A percentile compares a stretch with the other conserved stretches of the same genome.
phyloP scores from a whole-genome alignment of 164 flowering plant genomes.

The Stephania yunnanensis region DNA sequence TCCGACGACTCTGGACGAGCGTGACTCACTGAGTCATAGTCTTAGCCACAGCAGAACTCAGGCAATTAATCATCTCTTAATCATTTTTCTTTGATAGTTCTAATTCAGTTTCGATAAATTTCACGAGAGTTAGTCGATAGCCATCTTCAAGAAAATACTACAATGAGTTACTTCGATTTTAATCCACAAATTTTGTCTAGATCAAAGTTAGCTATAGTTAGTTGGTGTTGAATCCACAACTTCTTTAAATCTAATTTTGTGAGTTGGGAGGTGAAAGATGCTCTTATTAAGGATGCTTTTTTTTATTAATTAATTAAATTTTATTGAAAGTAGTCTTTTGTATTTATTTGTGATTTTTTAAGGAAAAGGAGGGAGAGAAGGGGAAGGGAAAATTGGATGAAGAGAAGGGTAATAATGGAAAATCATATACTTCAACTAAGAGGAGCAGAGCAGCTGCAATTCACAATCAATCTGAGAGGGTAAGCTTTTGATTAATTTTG shows the following conservation, averaged over 20 bases:
- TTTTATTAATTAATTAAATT: neutral
- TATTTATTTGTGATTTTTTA: neutral
- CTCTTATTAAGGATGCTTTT: too few species aligned
- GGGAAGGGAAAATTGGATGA: slow-evolving; percentile 22
- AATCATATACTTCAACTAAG: slow-evolving; percentile 43
- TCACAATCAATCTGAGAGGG: slow-evolving; percentile 75
- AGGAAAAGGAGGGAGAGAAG: slow-evolving; percentile 23
- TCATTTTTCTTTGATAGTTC: neutral
- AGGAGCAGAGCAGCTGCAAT: slow-evolving; percentile 51
- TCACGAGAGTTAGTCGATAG: too few species aligned
- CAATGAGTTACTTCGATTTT: too few species aligned
- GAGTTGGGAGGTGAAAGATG: too few species aligned
- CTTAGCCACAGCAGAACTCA: slow-evolving; percentile 49
- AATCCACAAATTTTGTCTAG: too few species aligned
- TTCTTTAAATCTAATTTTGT: too few species aligned
- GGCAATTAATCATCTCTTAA: slow-evolving; percentile 19
- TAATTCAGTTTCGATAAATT: too few species aligned
- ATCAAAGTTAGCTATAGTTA: too few species aligned
- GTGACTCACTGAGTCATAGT: slow-evolving; percentile 57
- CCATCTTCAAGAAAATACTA: too few species aligned
- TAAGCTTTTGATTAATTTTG: slow-evolving; percentile 16
- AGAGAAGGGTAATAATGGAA: slow-evolving; percentile 33
- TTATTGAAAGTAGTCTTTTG: neutral
- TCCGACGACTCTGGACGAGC: slow-evolving; percentile 39
- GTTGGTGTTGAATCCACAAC: too few species aligned